phyloP scores from a whole-genome alignment of 345 rosid genomes.

The Linum trigynum region DNA sequence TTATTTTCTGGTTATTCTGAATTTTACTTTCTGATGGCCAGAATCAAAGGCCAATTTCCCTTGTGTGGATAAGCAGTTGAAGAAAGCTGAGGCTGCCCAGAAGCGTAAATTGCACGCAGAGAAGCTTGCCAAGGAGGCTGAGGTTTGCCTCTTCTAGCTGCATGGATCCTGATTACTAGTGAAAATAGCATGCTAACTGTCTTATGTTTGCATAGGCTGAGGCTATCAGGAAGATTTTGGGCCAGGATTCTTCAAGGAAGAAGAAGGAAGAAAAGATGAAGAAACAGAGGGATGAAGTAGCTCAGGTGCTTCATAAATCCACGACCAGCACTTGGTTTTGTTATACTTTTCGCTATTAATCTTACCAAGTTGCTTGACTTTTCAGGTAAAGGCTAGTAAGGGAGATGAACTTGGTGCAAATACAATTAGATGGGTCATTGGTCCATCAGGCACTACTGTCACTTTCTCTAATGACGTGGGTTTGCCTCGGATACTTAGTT shows the following conservation, averaged over 20 bases:
- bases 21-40: slow-evolving; percentile 1
- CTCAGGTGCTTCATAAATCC: slow-evolving; percentile 13
- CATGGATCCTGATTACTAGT: background rate
- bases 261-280: slow-evolving; percentile 23
- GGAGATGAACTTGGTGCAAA: slow-evolving; percentile 7
- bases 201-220: slow-evolving; percentile 15
- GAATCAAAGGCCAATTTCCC: slow-evolving; percentile 18
- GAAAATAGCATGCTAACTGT: slow-evolving; percentile 5
- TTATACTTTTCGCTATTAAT: background rate
- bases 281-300: slow-evolving; percentile 14
- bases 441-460: slow-evolving; percentile 22
- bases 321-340: background rate
- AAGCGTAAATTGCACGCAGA: slow-evolving; percentile 24
- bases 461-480: slow-evolving; percentile 20
- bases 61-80: slow-evolving; percentile 18
- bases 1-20: background rate
- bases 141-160: slow-evolving; percentile 12
- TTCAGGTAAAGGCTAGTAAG: slow-evolving; percentile 14
- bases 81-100: slow-evolving; percentile 21
- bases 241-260: slow-evolving; percentile 23
- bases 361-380: background rate
- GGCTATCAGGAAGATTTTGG: slow-evolving; percentile 25
- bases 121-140: slow-evolving; percentile 27
- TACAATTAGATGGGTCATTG: slow-evolving; percentile 16
- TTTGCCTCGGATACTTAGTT: slow-evolving; percentile 21